These are phyloP conservation scores for Penicillium parvum DNA, from an alignment of 495 filamentous ascomycete genomes.

Conservation along the genomic window DNA sequence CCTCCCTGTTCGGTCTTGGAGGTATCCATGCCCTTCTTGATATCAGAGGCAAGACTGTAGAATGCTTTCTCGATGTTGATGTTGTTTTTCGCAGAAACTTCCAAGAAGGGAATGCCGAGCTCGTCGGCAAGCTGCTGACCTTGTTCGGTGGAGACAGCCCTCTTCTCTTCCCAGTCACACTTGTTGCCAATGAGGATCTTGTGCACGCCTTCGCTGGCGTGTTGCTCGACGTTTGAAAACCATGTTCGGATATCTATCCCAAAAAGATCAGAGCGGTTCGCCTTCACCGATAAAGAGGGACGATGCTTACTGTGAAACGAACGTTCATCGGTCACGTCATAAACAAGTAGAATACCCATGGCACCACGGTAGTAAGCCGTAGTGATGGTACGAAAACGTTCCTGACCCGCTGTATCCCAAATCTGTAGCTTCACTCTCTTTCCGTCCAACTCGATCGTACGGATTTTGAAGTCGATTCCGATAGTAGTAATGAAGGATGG, in stretches of 20 bases:
- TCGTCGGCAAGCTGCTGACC: conserved; percentile 93
- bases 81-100: conserved; percentile 97
- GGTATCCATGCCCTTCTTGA: conserved; percentile 81
- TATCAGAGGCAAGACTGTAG: conserved; percentile 89
- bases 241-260: conserved; percentile 92
- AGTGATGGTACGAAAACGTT: conserved; percentile 97
- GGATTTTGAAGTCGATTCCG: conserved; percentile 99
- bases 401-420: conserved; percentile 98
- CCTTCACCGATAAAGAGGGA: not conserved
- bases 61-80: conserved; percentile 99
- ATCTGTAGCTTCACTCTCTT: conserved; percentile 99
- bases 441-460: conserved; percentile 95
- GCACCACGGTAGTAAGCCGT: conserved; percentile 98
- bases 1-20: conserved; percentile 70
- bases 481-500: conserved; percentile 99
- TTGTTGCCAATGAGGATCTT: conserved; percentile 99
- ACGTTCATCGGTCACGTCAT: conserved; percentile 96
- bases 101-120: conserved; percentile 95
- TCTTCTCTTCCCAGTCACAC: conserved; percentile 99
- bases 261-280: conserved; percentile 7
- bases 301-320: conserved; percentile 87
- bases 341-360: conserved; percentile 97
- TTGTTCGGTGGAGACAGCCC: conserved; percentile 85
- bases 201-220: conserved; percentile 98
- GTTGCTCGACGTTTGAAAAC: conserved; percentile 99